These are phyloP conservation scores for Panicum miliaceum DNA, from an alignment of 176 grass and related monocot species.

Conservation along the genomic window DNA sequence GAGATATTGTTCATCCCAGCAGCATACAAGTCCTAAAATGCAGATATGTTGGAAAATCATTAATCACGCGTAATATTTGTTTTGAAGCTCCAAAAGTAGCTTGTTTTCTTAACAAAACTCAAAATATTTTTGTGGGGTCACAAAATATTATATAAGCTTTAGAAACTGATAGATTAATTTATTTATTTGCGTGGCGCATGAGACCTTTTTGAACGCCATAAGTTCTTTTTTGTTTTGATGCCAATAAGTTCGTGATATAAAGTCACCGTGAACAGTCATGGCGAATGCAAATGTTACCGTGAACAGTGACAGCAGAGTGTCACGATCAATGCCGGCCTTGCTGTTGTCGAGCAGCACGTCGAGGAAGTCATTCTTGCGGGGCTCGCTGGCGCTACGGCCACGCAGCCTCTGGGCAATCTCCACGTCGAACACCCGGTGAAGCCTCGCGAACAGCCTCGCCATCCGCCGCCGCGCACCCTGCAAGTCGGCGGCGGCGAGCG, in stretches of 20 bases:
- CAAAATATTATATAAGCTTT: background rate
- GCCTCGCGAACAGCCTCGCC: background rate
- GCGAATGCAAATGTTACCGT: slow-evolving; percentile 22
- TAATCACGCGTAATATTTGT: background rate
- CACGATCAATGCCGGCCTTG: slow-evolving; percentile 15
- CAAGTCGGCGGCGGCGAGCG: slow-evolving; percentile 46
- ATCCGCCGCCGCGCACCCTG: slow-evolving; percentile 42
- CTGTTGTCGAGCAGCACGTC: slow-evolving; percentile 38
- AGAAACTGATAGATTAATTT: background rate
- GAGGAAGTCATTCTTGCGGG: slow-evolving; percentile 47
- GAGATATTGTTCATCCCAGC: slow-evolving; percentile 58
- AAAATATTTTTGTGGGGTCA: too few species aligned
- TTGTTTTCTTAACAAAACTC: too few species aligned
- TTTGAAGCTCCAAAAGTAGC: background rate
- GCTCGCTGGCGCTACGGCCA: background rate
- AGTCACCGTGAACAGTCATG: too few species aligned
- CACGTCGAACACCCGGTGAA: slow-evolving; percentile 47
- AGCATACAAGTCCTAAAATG: slow-evolving; percentile 51
- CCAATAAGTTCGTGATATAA: too few species aligned
- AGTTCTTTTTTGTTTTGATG: too few species aligned
- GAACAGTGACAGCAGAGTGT: slow-evolving; percentile 29
- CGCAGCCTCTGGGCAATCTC: slow-evolving; percentile 40
- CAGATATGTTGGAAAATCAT: background rate
- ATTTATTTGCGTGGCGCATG: background rate
- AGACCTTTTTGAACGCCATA: too few species aligned